A percentile compares a stretch with the other conserved stretches of the same genome.
phyloP scores from a whole-genome alignment of 768 basidiomycete species.

The Gymnopilus junonius region DNA sequence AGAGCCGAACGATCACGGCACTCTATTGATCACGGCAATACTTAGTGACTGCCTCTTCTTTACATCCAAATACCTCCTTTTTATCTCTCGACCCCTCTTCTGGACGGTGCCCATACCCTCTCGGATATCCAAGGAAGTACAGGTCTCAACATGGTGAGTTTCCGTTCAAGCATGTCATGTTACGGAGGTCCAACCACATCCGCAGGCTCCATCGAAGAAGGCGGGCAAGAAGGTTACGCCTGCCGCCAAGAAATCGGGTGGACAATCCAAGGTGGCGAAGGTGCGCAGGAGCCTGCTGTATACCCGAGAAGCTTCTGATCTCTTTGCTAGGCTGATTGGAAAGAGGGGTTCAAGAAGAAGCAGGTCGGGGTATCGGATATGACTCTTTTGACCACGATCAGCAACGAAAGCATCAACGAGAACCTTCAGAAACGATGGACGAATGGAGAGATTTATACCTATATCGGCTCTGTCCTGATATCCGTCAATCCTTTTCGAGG shows the following conservation, averaged over 20 bases:
- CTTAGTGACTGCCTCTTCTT: background rate
- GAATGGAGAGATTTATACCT: slow-evolving; percentile 97
- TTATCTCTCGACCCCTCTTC: background rate
- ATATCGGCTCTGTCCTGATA: slow-evolving; percentile 97
- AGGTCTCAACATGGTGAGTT: slow-evolving; percentile 22
- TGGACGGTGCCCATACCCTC: background rate
- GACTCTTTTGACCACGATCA: slow-evolving; percentile 96
- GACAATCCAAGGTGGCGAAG: slow-evolving; percentile 74
- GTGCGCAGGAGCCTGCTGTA: slow-evolving; percentile 38
- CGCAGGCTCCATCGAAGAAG: slow-evolving; percentile 86
- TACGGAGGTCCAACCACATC: slow-evolving; percentile 4
- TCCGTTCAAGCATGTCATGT: background rate
- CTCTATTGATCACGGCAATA: background rate
- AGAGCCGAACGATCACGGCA: background rate
- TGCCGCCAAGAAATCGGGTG: slow-evolving; percentile 64
- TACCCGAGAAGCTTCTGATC: slow-evolving; percentile 8
- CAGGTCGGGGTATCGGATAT: slow-evolving; percentile 98
- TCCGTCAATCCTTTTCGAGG: slow-evolving; percentile 99
- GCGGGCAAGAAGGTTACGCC: slow-evolving; percentile 82
- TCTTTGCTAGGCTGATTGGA: slow-evolving; percentile 91
- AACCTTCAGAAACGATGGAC: slow-evolving; percentile 97
- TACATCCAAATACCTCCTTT: background rate
- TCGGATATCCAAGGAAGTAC: slow-evolving; percentile 7
- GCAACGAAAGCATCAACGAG: slow-evolving; percentile 97
- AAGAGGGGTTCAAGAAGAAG: slow-evolving; percentile 99